These are phyloP conservation scores for Mycena galericulata DNA, from an alignment of 768 basidiomycete species.

Conservation along the genomic window DNA sequence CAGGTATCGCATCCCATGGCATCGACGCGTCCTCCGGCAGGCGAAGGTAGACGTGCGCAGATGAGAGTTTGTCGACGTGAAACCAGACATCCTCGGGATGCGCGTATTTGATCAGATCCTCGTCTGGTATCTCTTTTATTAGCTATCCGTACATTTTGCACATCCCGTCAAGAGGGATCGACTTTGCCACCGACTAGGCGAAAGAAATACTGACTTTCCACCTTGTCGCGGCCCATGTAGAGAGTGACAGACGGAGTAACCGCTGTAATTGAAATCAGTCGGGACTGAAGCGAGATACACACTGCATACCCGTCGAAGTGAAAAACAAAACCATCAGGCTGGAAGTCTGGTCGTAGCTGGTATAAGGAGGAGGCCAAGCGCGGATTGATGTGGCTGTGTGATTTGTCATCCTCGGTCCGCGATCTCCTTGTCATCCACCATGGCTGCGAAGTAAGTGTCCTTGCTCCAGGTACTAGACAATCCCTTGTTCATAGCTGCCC, in stretches of 20 bases:
- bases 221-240: conserved; percentile 98
- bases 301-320: conserved; percentile 59
- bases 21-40: conserved; percentile 74
- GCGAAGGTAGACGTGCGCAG: conserved; percentile 96
- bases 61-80: conserved; percentile 98
- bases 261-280: not conserved
- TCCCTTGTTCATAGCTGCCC: conserved; percentile 9
- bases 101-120: conserved; percentile 93
- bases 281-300: conserved; percentile 63
- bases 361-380: no score
- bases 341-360: no score
- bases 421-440: conserved; percentile 25
- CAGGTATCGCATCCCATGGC: conserved; percentile 90
- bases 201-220: conserved; percentile 76
- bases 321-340: conserved; percentile 65
- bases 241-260: conserved; percentile 70
- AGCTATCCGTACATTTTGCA: not conserved
- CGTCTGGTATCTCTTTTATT: conserved; percentile 67
- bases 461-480: not conserved
- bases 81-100: conserved; percentile 94
- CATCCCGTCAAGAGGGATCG: not conserved
- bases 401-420: no score
- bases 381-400: no score
- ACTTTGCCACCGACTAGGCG: no score
- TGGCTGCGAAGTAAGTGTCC: conserved; percentile 53